Percentiles rank a stretch among this genome's conserved stretches.
Conservation (phyloP, 345 rosid species). For the Gossypium raimondii region DNA sequence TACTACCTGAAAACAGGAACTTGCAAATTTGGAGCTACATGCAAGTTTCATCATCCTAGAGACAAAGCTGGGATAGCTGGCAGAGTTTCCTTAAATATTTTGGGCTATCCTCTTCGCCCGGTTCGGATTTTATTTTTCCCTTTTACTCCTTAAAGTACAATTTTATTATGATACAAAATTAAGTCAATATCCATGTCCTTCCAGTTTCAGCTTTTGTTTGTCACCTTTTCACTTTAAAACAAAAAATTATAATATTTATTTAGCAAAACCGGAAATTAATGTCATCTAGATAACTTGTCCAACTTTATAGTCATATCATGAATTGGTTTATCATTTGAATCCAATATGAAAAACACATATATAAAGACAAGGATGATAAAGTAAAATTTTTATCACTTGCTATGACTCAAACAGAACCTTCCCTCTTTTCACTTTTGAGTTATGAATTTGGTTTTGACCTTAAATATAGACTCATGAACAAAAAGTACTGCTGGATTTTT, state of each 20-base stretch:
- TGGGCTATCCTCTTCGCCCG: slow-evolving; percentile 91
- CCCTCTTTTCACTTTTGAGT: neutral
- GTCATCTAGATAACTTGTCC: neutral
- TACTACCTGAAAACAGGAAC: slow-evolving; percentile 94
- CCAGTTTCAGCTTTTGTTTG: neutral
- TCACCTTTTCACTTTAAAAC: neutral
- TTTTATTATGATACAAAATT: neutral
- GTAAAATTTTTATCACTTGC: neutral
- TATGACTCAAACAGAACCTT: neutral
- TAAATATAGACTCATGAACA: neutral
- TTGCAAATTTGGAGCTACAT: slow-evolving; percentile 98
- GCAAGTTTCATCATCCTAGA: slow-evolving; percentile 98
- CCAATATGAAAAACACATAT: neutral
- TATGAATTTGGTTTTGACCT: neutral
- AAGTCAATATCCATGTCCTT: neutral
- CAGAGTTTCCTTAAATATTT: slow-evolving; percentile 74
- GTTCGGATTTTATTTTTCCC: slow-evolving; percentile 36
- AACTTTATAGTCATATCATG: neutral
- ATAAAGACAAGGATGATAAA: too few relatives aligned
- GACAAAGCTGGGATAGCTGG: slow-evolving; percentile 93
- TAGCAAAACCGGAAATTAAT: neutral
- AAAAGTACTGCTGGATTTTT: neutral
- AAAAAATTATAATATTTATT: neutral
- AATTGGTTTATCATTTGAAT: neutral
- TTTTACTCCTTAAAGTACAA: neutral